Base-by-base conservation (phyloP, 176 grass and related monocot species). In the Panicum miliaceum region DNA sequence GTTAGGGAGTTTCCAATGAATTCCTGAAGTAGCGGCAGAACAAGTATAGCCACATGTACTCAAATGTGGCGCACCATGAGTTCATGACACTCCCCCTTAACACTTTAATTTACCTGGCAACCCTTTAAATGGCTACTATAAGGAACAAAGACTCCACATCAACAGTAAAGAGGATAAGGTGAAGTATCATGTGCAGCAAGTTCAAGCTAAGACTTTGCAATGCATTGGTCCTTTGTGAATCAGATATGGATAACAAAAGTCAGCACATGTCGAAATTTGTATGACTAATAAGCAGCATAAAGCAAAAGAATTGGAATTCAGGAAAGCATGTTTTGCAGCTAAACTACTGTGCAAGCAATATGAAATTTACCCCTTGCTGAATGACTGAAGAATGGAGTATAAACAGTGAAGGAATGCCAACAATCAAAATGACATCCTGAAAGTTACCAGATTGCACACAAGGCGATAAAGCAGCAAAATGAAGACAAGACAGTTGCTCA, bases 341-440 rank as follows among this genome's bases (percentile, higher is more conserved):
- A 51, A 58, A 78, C 4, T 74, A 73, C 0, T 52, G 25, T 27
- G 7, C 3, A 52, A 52, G 9, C 32, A 52, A 52, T 53, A 42
- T 81, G 60, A 84, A 51, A 76, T 70, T 36, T 62, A 56, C 19
- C 40, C 29, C 6, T 20, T 71, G 14, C 26, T 26, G 83, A 71
- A 61, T 41, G 35, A 60, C 47, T 50, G 8, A 54, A 50, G 20
- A 19, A 69, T 56, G 12, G 64, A 75, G 61, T 13, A 45, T 1
- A 82, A 81, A 37, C 7, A 52, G 51, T 66, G 50, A 62, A 85
- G 43, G 36, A 29, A 52, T 68, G 18, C 6, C 59, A 74, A 89
- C 50, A 75, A 46, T 75, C 50, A 65, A 67, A 46, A 58, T 67
- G 8, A 12, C 36, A 81, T 26, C 40, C 68, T 25, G 5, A 3